A percentile compares a stretch with the other conserved stretches of the same genome.
These are phyloP conservation scores for Entamoeba dispar DNA, from an alignment of 208 protist species.

Conservation along the genomic window DNA sequence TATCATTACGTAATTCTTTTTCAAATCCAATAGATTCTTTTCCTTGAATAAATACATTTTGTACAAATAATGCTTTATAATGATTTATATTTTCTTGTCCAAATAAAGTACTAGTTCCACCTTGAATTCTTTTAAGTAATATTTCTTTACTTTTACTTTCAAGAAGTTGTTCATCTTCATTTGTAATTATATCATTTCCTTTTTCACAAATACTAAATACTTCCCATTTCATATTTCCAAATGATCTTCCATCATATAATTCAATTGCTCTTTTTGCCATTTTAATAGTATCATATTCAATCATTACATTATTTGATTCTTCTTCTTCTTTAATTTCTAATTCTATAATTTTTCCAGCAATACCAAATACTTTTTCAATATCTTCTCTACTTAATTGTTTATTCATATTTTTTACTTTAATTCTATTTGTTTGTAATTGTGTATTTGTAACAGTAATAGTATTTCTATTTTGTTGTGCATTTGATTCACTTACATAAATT, in stretches of 20 bases:
- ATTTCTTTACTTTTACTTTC: not conserved
- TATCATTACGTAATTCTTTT: not conserved
- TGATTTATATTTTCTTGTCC: not conserved
- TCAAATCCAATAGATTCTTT: not conserved
- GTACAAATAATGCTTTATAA: not conserved
- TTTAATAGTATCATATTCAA: not conserved
- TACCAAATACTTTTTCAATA: not conserved
- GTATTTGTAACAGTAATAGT: not conserved
- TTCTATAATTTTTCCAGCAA: not conserved
- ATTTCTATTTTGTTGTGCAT: not conserved
- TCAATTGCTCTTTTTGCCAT: not conserved
- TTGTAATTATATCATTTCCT: not conserved
- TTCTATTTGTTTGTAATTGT: not conserved
- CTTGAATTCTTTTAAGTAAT: not conserved
- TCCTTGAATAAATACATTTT: not conserved
- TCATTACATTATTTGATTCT: not conserved
- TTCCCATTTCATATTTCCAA: not conserved
- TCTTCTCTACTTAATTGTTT: not conserved
- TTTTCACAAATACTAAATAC: not conserved
- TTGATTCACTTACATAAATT: not conserved
- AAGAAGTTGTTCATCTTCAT: not conserved
- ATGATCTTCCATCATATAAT: not conserved
- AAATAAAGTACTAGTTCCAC: not conserved
- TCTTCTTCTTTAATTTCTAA: not conserved
- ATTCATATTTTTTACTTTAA: not conserved